These are phyloP conservation scores for Hevea brasiliensis DNA, from an alignment of 345 rosid species.

Conservation along the genomic window DNA sequence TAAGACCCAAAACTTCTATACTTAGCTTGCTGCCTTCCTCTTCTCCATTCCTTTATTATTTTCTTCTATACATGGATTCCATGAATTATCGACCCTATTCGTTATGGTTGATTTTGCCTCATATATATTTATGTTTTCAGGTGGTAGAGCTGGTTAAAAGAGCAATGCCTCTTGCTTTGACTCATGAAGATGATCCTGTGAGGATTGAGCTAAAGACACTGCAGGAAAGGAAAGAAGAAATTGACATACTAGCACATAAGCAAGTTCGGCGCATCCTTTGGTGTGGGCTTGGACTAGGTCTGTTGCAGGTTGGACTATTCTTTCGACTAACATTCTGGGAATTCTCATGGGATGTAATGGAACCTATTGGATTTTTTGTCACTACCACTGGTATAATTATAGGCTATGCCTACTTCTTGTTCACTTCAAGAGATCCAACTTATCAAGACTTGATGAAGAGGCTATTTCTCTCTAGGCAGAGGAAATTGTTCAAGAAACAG, in stretches of 20 bases:
- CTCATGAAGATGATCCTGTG: conserved; percentile 61
- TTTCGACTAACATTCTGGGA: conserved; percentile 96
- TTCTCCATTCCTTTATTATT: background rate
- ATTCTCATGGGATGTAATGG: conserved; percentile 99
- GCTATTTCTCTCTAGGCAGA: conserved; percentile 81
- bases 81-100: background rate
- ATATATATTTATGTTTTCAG: conserved; percentile 30
- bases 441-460: conserved; percentile 96
- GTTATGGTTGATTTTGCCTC: background rate
- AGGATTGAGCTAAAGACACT: conserved; percentile 67
- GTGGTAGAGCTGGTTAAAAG: conserved; percentile 82
- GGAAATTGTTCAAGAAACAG: conserved; percentile 58
- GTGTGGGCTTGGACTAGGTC: conserved; percentile 61
- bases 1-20: too few relatives aligned
- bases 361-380: conserved; percentile 79
- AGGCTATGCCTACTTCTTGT: conserved; percentile 87
- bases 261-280: conserved; percentile 83
- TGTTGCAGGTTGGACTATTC: conserved; percentile 64
- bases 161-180: conserved; percentile 74
- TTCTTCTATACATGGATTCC: background rate
- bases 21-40: background rate
- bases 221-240: conserved; percentile 71
- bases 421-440: conserved; percentile 87
- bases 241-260: conserved; percentile 80
- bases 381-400: conserved; percentile 69